Base-by-base conservation (phyloP, 106 monocot genomes). In the Gastrodia elata region DNA sequence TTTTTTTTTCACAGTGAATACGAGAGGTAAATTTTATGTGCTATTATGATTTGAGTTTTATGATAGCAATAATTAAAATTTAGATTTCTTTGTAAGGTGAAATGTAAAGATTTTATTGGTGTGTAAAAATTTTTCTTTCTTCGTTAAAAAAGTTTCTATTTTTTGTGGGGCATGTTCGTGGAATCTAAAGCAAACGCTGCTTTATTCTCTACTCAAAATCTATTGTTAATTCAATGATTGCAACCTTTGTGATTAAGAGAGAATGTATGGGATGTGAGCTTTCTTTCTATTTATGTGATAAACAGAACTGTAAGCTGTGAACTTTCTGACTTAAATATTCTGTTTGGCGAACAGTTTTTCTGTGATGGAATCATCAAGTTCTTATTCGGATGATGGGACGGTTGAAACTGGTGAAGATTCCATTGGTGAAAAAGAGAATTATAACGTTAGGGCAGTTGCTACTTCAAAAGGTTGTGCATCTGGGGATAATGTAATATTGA, bases 341-440 rank as follows among this genome's bases (percentile, higher is more conserved):
- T n/a, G n/a, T 37, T 67, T 20, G 38, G 38, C 5, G 67, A n/a
- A 56, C 22, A 37, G 18, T 14, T 59, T 65, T 3, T 32, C 25
- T 71, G 75, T 14, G 65, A 74, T 78, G 75, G 83, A 78, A 32
- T 72, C 78, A 68, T 78, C 78, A 73, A 65, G 36, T 46, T 82
- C 82, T 36, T 79, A 78, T 46, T 81, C 82, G 4, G 76, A 78
- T 68, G 76, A 79, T 77, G 84, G 75, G 30, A 76, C 78, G 9
- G 61, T 76, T 9, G 76, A 77, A 70, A 82, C 87, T 36, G 59
- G 36, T 26, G 84, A 88, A 75, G 79, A 76, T 56, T 79, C 82
- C 65, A 70, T 65, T 26, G 74, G 39, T 64, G 69, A 79, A 30
- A 76, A 65, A 76, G 70, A 71, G 42, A 69, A 73, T 71, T 74